A percentile compares a stretch with the other conserved stretches of the same genome.
phyloP scores from a whole-genome alignment of 1,284 basidiomycete genomes.

The Ustilago curta region DNA sequence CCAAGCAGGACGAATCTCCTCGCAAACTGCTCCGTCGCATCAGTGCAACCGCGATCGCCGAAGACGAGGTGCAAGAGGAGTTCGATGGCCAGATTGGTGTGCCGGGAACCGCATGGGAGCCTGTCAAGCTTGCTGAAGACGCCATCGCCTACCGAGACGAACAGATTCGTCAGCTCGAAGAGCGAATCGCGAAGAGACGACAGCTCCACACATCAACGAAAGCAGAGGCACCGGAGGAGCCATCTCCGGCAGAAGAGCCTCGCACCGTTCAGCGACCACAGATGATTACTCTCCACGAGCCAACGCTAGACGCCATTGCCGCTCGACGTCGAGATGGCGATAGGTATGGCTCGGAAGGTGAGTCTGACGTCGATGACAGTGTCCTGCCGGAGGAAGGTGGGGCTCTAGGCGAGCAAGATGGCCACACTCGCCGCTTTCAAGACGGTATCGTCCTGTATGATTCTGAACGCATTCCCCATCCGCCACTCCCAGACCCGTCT shows the following conservation, averaged over 20 bases:
- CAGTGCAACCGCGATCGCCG: constrained; percentile 54
- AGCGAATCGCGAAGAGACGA: constrained; percentile 35
- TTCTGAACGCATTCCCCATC: constrained; percentile 39
- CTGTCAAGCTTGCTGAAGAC: constrained; percentile 21
- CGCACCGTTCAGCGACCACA: constrained; percentile 34
- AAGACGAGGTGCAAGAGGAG: constrained; percentile 45
- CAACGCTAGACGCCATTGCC: constrained; percentile 28
- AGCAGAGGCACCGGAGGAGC: not conserved
- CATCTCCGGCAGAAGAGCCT: constrained; percentile 2
- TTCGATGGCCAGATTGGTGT: constrained; percentile 28
- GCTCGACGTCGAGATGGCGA: constrained; percentile 3
- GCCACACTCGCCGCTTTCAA: constrained; percentile 36
- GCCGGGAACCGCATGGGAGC: constrained; percentile 9
- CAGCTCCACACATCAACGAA: constrained; percentile 27
- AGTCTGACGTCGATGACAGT: constrained; percentile 23
- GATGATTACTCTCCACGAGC: constrained; percentile 49
- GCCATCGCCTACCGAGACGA: constrained; percentile 37
- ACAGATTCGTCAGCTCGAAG: constrained; percentile 46
- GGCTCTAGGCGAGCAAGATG: constrained; percentile 14
- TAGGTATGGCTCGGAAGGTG: constrained; percentile 9
- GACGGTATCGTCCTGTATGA: constrained; percentile 52
- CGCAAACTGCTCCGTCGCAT: constrained; percentile 55
- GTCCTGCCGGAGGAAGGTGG: not conserved
- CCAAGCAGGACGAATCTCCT: constrained; percentile 44
- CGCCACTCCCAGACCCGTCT: constrained; percentile 26